Conservation (phyloP, 495 filamentous ascomycete genomes). For the Penicillium paradoxum region DNA sequence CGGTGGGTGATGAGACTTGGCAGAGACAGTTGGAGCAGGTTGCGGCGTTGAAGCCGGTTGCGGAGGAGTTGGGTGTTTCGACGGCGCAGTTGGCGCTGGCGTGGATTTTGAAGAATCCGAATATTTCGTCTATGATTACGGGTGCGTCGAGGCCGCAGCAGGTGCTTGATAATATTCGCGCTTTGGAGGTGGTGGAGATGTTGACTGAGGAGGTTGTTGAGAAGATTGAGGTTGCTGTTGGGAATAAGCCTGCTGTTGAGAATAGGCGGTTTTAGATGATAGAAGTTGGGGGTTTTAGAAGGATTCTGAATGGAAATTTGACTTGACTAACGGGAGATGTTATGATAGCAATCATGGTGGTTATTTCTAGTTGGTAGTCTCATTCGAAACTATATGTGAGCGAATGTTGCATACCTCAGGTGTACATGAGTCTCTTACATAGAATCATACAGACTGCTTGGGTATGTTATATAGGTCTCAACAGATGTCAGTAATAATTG, state of each 20-base stretch:
- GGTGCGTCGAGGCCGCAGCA: constrained; percentile 70
- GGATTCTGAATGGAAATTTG: background rate
- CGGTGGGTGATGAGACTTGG: constrained; percentile 21
- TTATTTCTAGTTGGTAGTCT: background rate
- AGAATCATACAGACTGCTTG: too few species aligned
- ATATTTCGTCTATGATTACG: constrained; percentile 71
- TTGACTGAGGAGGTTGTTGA: constrained; percentile 63
- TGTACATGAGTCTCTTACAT: too few species aligned
- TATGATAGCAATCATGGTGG: background rate
- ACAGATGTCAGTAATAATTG: too few species aligned
- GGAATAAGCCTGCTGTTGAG: constrained; percentile 54
- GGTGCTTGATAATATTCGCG: constrained; percentile 64
- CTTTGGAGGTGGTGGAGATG: constrained; percentile 55
- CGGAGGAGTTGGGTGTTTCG: constrained; percentile 60
- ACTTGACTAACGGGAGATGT: background rate
- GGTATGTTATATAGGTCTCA: too few species aligned
- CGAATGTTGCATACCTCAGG: too few species aligned
- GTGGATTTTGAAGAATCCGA: constrained; percentile 73
- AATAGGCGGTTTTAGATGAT: constrained; percentile 14
- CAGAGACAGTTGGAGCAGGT: constrained; percentile 20
- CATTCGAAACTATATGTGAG: too few species aligned
- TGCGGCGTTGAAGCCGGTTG: constrained; percentile 53
- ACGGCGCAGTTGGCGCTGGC: constrained; percentile 66
- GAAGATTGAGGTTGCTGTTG: constrained; percentile 62
- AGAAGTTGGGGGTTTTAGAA: background rate